A percentile compares a stretch with the other conserved stretches of the same genome.
Evolutionary conservation across 768 basidiomycete genomes (phyloP).

Genomic region (Saitozyma sp.): DNA sequence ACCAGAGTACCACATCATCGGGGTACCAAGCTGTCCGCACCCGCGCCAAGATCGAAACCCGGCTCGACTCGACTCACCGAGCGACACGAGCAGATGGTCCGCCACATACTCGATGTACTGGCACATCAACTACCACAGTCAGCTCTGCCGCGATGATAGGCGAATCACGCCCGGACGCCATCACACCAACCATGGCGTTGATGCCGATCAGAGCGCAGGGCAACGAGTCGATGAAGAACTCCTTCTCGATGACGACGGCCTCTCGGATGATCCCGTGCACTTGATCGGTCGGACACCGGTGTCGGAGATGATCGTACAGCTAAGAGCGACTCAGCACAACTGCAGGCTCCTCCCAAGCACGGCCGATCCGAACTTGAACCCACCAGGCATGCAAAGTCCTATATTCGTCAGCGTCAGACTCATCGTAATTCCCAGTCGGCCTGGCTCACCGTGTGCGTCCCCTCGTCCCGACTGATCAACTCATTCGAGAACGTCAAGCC

Average conservation of each 20-base stretch:
- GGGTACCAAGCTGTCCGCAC: no score
- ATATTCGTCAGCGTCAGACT: constrained; percentile 1
- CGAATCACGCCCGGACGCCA: no score
- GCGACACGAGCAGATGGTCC: constrained; percentile 47
- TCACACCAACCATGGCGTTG: constrained; percentile 39
- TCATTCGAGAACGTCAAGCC: constrained; percentile 50
- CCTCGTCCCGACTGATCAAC: constrained; percentile 47
- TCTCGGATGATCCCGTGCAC: constrained; percentile 48
- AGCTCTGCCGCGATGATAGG: no score
- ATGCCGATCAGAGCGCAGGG: constrained; percentile 50
- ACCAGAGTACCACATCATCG: no score
- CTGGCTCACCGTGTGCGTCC: constrained; percentile 39
- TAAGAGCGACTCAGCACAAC: neutral
- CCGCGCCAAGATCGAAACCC: neutral
- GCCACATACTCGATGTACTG: constrained; percentile 54
- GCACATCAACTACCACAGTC: constrained; percentile 44
- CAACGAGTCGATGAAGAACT: constrained; percentile 51
- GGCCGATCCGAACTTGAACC: neutral
- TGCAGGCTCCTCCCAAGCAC: neutral
- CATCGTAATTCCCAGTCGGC: neutral
- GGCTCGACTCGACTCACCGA: constrained; percentile 12
- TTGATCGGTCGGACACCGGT: constrained; percentile 38
- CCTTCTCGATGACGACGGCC: constrained; percentile 51
- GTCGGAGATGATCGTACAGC: constrained; percentile 41
- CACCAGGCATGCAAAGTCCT: constrained; percentile 42